Conservation (phyloP, 176 grass and related monocot species). For the Rhynchospora breviuscula region DNA sequence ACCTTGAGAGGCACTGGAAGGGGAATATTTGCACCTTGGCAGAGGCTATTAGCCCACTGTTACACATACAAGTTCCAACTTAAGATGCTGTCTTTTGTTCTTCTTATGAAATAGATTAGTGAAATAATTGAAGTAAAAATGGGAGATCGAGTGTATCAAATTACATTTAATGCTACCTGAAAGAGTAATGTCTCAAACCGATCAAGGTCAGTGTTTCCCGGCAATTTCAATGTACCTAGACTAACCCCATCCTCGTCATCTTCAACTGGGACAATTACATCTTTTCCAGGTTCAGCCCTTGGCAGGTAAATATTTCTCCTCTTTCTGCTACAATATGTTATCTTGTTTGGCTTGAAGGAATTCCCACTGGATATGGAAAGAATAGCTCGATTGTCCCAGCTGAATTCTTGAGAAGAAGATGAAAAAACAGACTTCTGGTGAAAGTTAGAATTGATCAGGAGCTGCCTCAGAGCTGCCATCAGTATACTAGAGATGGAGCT, state of each 20-base stretch:
- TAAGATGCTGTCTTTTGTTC: not conserved
- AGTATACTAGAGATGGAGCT: not conserved
- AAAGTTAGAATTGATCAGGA: constrained; percentile 25
- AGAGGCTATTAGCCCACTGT: constrained; percentile 94
- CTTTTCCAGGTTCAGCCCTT: constrained; percentile 31
- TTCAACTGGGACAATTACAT: constrained; percentile 33
- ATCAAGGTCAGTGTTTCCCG: constrained; percentile 54
- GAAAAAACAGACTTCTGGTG: constrained; percentile 26
- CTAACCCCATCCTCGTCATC: constrained; percentile 46
- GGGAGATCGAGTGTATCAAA: not conserved
- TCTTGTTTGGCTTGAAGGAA: constrained; percentile 17
- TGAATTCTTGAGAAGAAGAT: constrained; percentile 11
- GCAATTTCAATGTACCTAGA: constrained; percentile 89
- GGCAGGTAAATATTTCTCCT: constrained; percentile 4
- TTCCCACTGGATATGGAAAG: not conserved
- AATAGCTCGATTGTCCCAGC: not conserved
- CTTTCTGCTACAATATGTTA: not conserved
- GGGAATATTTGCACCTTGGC: constrained; percentile 85
- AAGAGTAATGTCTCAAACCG: constrained; percentile 65
- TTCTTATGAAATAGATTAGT: not conserved
- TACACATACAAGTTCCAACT: constrained; percentile 11
- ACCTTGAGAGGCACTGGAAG: constrained; percentile 91
- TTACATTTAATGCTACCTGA: constrained; percentile 35
- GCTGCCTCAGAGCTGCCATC: constrained; percentile 34
- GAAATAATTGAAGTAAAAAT: not conserved